phyloP scores from a whole-genome alignment of 2,329 filamentous ascomycete species.

The Penicillium sp. region DNA sequence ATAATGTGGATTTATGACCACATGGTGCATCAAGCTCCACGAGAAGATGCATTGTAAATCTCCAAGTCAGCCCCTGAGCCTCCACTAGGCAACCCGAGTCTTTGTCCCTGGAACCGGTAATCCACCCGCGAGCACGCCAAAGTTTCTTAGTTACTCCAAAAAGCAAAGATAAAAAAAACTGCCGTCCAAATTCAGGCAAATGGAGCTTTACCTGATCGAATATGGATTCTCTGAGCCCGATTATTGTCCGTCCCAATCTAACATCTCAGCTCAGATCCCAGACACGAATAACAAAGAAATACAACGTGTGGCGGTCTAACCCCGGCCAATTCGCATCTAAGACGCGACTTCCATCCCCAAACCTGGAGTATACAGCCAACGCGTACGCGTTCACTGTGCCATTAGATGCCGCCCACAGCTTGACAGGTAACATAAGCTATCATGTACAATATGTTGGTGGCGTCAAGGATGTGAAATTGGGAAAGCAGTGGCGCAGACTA shows the following conservation, averaged over 20 bases:
- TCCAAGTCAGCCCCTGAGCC: slow-evolving; percentile 8
- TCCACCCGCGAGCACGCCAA: slow-evolving; percentile 7
- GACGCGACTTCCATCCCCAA: not conserved
- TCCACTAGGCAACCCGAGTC: slow-evolving; percentile 15
- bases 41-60: slow-evolving; percentile 10
- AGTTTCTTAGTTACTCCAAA: not conserved
- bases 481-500: slow-evolving; percentile 11
- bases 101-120: slow-evolving; percentile 17
- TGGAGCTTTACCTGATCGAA: not conserved
- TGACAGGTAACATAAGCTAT: slow-evolving; percentile 9
- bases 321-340: slow-evolving; percentile 3
- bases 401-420: slow-evolving; percentile 1
- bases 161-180: not conserved
- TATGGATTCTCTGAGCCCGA: not conserved
- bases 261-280: slow-evolving; percentile 10
- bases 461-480: slow-evolving; percentile 12
- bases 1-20: slow-evolving; percentile 12
- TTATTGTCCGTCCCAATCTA: slow-evolving; percentile 1
- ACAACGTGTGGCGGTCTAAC: slow-evolving; percentile 6
- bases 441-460: slow-evolving; percentile 8
- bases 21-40: slow-evolving; percentile 13
- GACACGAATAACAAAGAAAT: slow-evolving; percentile 7
- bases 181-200: slow-evolving; percentile 5
- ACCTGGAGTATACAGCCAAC: slow-evolving; percentile 11
- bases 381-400: not conserved